Conservation (phyloP, 495 filamentous ascomycete genomes). For the Aspergillus taichungensis region DNA sequence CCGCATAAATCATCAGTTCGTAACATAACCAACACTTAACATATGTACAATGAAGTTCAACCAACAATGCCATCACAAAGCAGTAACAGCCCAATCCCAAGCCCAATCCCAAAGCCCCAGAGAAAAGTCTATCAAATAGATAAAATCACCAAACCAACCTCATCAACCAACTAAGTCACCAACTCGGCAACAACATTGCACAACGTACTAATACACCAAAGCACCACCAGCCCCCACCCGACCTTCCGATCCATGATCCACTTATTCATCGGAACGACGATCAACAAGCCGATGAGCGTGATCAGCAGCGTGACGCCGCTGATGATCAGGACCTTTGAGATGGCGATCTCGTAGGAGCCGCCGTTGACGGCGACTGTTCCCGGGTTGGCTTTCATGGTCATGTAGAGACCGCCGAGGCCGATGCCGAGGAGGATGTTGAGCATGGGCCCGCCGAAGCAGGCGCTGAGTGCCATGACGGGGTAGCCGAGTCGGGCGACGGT, state of each 20-base stretch:
- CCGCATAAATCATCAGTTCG: not conserved
- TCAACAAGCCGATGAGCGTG: constrained; percentile 68
- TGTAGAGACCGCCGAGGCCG: constrained; percentile 78
- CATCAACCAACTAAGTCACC: constrained; percentile 10
- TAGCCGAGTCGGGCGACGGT: constrained; percentile 89
- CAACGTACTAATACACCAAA: constrained; percentile 81
- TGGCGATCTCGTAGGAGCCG: constrained; percentile 65
- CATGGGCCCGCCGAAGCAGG: constrained; percentile 96
- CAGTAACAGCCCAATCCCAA: no score
- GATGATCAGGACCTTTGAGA: constrained; percentile 76
- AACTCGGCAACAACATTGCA: constrained; percentile 80
- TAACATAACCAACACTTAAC: not conserved
- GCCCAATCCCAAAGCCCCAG: not conserved
- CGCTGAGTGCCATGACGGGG: constrained; percentile 90
- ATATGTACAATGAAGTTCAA: not conserved
- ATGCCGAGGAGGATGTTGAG: constrained; percentile 95
- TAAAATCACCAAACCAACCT: not conserved
- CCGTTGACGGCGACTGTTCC: constrained; percentile 17
- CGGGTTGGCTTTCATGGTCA: constrained; percentile 47
- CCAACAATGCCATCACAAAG: not conserved
- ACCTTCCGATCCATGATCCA: constrained; percentile 86
- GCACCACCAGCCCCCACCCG: constrained; percentile 69
- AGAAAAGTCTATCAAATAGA: not conserved
- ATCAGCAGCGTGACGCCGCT: constrained; percentile 71
- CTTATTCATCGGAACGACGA: constrained; percentile 73